A percentile compares a stretch with the other conserved stretches of the same genome.
phyloP scores from a whole-genome alignment of 352 stramenopile genomes.

The Peronospora farinosa region DNA sequence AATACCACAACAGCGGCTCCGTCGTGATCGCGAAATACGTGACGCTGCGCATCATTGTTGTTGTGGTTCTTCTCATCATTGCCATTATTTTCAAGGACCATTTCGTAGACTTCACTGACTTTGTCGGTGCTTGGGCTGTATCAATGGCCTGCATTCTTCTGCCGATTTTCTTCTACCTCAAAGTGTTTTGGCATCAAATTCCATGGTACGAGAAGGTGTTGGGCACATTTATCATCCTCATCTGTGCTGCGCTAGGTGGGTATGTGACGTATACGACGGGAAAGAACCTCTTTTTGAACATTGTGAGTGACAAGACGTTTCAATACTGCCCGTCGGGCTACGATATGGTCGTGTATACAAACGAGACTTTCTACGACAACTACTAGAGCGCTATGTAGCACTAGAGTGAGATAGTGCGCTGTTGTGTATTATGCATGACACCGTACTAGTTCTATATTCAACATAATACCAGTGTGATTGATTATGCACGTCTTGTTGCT shows the following conservation, averaged over 20 bases:
- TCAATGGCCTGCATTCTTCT: conserved; percentile 60
- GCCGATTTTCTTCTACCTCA: conserved; percentile 69
- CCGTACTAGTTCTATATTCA: conserved; percentile 3
- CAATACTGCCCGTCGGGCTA: conserved; percentile 49
- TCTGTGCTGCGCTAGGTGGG: conserved; percentile 28
- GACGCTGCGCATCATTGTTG: conserved; percentile 31
- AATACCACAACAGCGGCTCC: conserved; percentile 38
- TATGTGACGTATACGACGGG: conserved; percentile 46
- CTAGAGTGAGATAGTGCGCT: conserved; percentile 11
- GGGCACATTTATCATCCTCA: conserved; percentile 31
- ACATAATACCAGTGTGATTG: not conserved
- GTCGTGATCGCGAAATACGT: conserved; percentile 42
- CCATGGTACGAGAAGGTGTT: conserved; percentile 42
- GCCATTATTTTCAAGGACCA: conserved; percentile 57
- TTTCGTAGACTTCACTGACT: conserved; percentile 64
- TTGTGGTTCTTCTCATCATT: conserved; percentile 42
- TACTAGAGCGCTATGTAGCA: conserved; percentile 21
- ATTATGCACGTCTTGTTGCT: too few species aligned
- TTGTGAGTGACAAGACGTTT: conserved; percentile 37
- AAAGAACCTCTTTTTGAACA: conserved; percentile 37
- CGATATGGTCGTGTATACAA: conserved; percentile 45
- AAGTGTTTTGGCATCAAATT: conserved; percentile 46
- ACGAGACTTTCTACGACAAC: conserved; percentile 42
- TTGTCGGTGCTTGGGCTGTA: conserved; percentile 54
- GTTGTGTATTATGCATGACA: conserved; percentile 10